Percentiles rank a stretch among this genome's conserved stretches.
These are phyloP conservation scores for Heritiera littoralis DNA, from an alignment of 345 rosid species.

Conservation along the genomic window DNA sequence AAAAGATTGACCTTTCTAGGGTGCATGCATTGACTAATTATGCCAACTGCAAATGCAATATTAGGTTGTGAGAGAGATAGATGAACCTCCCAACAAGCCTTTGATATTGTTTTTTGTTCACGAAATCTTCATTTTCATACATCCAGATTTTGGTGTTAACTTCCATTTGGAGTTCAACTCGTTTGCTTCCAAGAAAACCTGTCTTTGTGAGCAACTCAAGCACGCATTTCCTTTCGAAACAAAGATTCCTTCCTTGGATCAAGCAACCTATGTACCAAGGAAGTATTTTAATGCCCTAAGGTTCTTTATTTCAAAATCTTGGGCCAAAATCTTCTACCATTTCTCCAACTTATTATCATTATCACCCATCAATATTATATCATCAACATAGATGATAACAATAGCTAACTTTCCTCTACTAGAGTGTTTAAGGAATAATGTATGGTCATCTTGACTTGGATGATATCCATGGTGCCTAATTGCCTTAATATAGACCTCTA, in stretches of 20 bases:
- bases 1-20: neutral
- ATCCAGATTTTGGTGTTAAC: too few relatives aligned
- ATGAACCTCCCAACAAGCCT: neutral
- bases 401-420: neutral
- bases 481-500: neutral
- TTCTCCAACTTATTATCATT: neutral
- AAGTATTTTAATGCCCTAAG: neutral
- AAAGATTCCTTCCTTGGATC: neutral
- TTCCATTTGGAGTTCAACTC: too few relatives aligned
- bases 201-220: neutral
- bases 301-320: neutral
- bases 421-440: neutral
- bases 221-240: neutral
- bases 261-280: neutral
- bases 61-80: neutral
- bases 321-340: neutral
- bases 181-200: neutral
- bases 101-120: neutral
- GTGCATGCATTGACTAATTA: neutral
- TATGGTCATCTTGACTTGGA: neutral
- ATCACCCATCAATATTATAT: neutral
- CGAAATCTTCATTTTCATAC: neutral
- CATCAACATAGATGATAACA: too few relatives aligned
- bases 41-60: neutral
- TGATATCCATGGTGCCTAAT: neutral